A percentile compares a stretch with the other conserved stretches of the same genome.
These are phyloP conservation scores for Amaranthus cruentus DNA, from an alignment of 148 eudicot species.

Conservation along the genomic window DNA sequence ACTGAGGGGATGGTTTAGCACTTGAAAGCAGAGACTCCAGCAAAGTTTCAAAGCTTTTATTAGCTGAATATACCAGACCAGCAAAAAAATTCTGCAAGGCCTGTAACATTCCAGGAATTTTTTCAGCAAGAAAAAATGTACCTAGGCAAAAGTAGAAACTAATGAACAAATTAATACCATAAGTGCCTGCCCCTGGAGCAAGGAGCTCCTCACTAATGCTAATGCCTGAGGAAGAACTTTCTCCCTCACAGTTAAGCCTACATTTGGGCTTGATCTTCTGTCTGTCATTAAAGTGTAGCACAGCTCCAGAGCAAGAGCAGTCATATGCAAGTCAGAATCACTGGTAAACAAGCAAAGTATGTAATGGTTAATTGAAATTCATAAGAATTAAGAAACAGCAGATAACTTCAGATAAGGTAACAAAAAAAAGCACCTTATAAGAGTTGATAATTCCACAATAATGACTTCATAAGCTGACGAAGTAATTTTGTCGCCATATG, in stretches of 20 bases:
- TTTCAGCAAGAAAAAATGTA: background rate
- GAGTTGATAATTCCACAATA: constrained; percentile 82
- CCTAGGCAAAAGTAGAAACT: background rate
- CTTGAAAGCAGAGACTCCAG: constrained; percentile 83
- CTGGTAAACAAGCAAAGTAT: constrained; percentile 34
- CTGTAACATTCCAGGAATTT: constrained; percentile 39
- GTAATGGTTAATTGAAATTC: background rate
- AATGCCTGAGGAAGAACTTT: constrained; percentile 99
- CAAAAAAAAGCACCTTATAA: constrained; percentile 59
- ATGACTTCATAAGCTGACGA: constrained; percentile 95
- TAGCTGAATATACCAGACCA: constrained; percentile 75
- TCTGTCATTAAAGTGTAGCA: constrained; percentile 95
- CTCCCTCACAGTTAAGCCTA: constrained; percentile 71
- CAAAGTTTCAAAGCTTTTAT: constrained; percentile 87
- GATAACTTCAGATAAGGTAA: background rate
- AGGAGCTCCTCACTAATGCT: constrained; percentile 70
- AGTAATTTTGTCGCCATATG: constrained; percentile 88
- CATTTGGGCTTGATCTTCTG: constrained; percentile 65
- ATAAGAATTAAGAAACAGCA: background rate
- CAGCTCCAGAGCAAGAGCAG: constrained; percentile 89
- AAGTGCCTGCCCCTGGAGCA: constrained; percentile 99
- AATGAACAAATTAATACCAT: constrained; percentile 38
- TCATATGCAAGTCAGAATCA: constrained; percentile 97
- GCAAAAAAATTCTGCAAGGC: constrained; percentile 85
- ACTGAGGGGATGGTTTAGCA: constrained; percentile 78